Conservation (phyloP, 164 flowering plant genomes). For the Sextonia rubra region DNA sequence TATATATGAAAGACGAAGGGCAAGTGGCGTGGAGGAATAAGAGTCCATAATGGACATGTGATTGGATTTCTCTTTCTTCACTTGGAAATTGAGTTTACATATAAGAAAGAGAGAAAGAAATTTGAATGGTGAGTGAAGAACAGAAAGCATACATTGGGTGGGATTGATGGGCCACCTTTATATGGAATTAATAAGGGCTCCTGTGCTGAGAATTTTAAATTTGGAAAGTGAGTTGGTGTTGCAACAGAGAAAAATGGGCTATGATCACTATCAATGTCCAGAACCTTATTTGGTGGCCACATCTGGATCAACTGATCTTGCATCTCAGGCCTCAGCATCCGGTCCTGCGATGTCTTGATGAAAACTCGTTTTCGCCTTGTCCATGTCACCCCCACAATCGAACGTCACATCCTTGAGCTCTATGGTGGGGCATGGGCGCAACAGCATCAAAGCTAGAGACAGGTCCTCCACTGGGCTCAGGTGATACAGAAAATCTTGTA, state of each 20-base stretch:
- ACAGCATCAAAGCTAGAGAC: not conserved
- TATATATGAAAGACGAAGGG: too few species aligned
- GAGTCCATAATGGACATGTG: too few species aligned
- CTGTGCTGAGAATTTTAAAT: too few species aligned
- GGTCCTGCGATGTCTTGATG: slow-evolving; percentile 57
- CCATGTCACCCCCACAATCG: slow-evolving; percentile 5
- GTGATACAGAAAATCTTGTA: not conserved
- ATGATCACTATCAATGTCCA: slow-evolving; percentile 64
- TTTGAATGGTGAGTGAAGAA: too few species aligned
- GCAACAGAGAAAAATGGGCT: slow-evolving; percentile 80
- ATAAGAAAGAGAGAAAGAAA: too few species aligned
- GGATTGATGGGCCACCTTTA: too few species aligned
- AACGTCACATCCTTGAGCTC: slow-evolving; percentile 22
- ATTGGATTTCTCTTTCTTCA: too few species aligned
- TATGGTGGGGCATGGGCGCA: not conserved
- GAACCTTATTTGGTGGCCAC: slow-evolving; percentile 67
- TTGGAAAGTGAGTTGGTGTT: slow-evolving; percentile 41
- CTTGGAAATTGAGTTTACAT: too few species aligned
- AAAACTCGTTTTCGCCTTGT: slow-evolving; percentile 47
- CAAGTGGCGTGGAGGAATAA: too few species aligned
- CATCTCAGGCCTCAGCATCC: slow-evolving; percentile 45
- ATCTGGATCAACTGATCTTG: slow-evolving; percentile 63
- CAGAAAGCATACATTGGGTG: too few species aligned
- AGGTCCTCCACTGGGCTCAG: slow-evolving; percentile 2
- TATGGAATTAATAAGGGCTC: too few species aligned